phyloP scores from a whole-genome alignment of 2,329 filamentous ascomycete genomes.

The Cyphellophora attinorum region DNA sequence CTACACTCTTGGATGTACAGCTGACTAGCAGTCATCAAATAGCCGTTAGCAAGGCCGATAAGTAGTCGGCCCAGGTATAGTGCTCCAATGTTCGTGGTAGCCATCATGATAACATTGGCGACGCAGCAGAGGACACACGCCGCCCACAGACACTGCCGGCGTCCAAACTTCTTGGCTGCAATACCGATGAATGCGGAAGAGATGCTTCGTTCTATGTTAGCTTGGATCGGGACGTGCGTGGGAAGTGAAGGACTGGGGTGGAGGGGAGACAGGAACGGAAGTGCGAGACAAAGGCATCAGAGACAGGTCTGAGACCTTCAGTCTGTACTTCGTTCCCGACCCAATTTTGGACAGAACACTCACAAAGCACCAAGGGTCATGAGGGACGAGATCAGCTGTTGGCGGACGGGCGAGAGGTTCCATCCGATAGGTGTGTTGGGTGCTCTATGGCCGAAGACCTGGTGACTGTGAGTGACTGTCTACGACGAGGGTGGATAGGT shows the following conservation, averaged over 20 bases:
- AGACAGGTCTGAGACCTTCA: no score
- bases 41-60: slow-evolving; percentile 47
- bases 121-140: slow-evolving; percentile 41
- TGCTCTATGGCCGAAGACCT: slow-evolving; percentile 18
- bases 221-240: no score
- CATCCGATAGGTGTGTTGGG: slow-evolving; percentile 20
- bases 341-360: no score
- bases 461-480: slow-evolving; percentile 6
- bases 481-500: no score
- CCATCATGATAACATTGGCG: slow-evolving; percentile 50
- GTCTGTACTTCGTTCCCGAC: no score
- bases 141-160: slow-evolving; percentile 31
- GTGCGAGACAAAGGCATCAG: no score
- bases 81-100: slow-evolving; percentile 40
- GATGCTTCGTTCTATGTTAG: no score
- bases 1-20: slow-evolving; percentile 34
- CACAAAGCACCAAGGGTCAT: slow-evolving; percentile 37
- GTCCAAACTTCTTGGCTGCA: slow-evolving; percentile 1
- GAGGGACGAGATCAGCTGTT: slow-evolving; percentile 34
- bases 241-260: no score
- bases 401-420: slow-evolving; percentile 26
- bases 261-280: no score
- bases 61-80: slow-evolving; percentile 46
- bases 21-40: slow-evolving; percentile 47
- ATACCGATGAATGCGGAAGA: slow-evolving; percentile 22